Conservation (phyloP, 495 filamentous ascomycete genomes). For the Xylaria telfairii region DNA sequence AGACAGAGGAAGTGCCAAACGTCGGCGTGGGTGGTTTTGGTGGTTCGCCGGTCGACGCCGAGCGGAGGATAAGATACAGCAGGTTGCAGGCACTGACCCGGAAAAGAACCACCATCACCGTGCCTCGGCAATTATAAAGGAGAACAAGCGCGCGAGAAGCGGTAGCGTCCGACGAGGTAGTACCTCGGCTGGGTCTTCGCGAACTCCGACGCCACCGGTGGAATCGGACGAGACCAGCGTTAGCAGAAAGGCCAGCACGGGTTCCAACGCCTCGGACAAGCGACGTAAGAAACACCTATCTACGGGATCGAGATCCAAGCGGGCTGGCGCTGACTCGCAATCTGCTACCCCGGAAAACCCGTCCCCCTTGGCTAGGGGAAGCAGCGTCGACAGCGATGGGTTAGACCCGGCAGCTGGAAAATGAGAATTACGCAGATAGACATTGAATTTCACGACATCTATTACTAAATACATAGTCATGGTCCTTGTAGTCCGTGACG, state of each 20-base stretch:
- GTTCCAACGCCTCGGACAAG: constrained; percentile 56
- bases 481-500: not conserved
- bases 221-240: constrained; percentile 50
- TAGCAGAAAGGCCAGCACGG: constrained; percentile 52
- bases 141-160: constrained; percentile 55
- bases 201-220: constrained; percentile 55
- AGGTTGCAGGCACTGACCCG: constrained; percentile 29
- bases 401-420: constrained; percentile 10
- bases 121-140: constrained; percentile 46
- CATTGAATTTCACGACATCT: not conserved
- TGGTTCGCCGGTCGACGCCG: constrained; percentile 66
- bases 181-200: constrained; percentile 51
- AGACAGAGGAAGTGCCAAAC: constrained; percentile 67
- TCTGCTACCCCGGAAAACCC: constrained; percentile 58
- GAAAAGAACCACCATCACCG: constrained; percentile 46
- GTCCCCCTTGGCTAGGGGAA: constrained; percentile 57
- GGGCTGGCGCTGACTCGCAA: constrained; percentile 50
- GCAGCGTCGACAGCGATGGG: constrained; percentile 44
- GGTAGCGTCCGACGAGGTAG: constrained; percentile 55
- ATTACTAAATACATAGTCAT: not conserved
- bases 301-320: constrained; percentile 39
- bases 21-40: constrained; percentile 81
- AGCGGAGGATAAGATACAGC: constrained; percentile 39
- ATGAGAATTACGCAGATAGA: not conserved
- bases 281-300: constrained; percentile 53